Percentiles rank a stretch among this genome's conserved stretches.
Evolutionary conservation across 169 alveolate genomes (phyloP).

Genomic region (Cryptosporidium bovis): DNA sequence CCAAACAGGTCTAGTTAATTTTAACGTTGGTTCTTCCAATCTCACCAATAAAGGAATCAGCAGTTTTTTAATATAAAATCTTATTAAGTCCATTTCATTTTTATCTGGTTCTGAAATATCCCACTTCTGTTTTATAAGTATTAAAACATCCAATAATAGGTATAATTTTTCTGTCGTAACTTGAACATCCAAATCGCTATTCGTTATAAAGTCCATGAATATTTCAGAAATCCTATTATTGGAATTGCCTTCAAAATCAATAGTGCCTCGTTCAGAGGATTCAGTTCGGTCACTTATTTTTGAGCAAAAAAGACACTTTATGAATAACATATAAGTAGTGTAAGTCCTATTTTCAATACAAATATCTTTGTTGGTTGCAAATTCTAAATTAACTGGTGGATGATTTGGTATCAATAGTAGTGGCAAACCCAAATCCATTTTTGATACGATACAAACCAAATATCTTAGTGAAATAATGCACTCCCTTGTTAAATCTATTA

Average conservation of each 20-base stretch:
- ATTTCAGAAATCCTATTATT: constrained; percentile 12
- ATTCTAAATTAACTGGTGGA: constrained; percentile 30
- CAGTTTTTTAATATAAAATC: constrained; percentile 25
- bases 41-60: constrained; percentile 51
- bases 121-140: constrained; percentile 46
- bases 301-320: neutral
- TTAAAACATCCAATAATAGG: constrained; percentile 43
- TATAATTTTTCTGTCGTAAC: constrained; percentile 33
- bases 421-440: neutral
- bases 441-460: constrained; percentile 35
- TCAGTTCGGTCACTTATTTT: neutral
- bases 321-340: neutral
- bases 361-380: neutral
- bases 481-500: constrained; percentile 10
- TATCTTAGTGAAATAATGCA: constrained; percentile 67
- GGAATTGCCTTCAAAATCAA: neutral
- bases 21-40: constrained; percentile 50
- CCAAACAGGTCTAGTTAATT: constrained; percentile 60
- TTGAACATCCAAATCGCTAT: constrained; percentile 12
- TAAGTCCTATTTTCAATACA: neutral
- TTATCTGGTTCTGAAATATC: neutral
- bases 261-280: neutral
- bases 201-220: constrained; percentile 51
- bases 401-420: constrained; percentile 46
- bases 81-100: neutral